Evolutionary conservation across 208 protist species (phyloP), one percentile per base, ranked within the genome.

Genomic region (Trypanosoma vivax): DNA sequence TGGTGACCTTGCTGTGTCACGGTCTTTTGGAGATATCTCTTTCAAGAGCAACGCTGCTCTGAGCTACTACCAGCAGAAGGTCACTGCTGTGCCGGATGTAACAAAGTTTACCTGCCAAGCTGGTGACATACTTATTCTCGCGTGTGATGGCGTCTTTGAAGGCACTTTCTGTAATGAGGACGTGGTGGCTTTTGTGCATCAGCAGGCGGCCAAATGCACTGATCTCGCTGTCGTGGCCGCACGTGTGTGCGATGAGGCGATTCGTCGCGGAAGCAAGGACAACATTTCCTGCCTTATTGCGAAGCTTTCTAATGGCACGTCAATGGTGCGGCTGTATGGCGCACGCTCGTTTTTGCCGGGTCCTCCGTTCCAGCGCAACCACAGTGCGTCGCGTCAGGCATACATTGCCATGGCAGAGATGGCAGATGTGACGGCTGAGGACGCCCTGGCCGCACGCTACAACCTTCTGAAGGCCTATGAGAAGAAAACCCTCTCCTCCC

Each of bases 81-180:
- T 96, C 33, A 91, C 88, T 33, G 76, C 77, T 33, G 79, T 94
- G 1, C 86, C 89, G 0, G 81, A 91, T 27, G 88, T 96, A 24
- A 80, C 73, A 7, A 64, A 73, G 23, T 54, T 87, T 27, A 39
- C 60, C 21, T 88, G 79, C 59, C 38, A 85, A 54, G 53, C 62
- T 29, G 81, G 82, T 41, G 89, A 96, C 56, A 50, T 92, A 23
- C 70, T 94, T 46, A 81, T 96, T 29, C 68, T 96, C 55, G 70
- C 73, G 35, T 96, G 89, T 65, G 89, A 96, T 51, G 89, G 89
- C 40, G 86, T 96, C 43, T 96, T 94, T 48, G 85, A 96, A 68
- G 81, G 83, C 19, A 80, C 70, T 52, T 94, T 96, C 69, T 76
- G 70, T 23, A 93, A 90, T 65, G 76, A 82, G 30, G 75, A 94